Evolutionary conservation across 2,329 filamentous ascomycete species (phyloP).

Genomic region (Alternaria novae-zelandiae): DNA sequence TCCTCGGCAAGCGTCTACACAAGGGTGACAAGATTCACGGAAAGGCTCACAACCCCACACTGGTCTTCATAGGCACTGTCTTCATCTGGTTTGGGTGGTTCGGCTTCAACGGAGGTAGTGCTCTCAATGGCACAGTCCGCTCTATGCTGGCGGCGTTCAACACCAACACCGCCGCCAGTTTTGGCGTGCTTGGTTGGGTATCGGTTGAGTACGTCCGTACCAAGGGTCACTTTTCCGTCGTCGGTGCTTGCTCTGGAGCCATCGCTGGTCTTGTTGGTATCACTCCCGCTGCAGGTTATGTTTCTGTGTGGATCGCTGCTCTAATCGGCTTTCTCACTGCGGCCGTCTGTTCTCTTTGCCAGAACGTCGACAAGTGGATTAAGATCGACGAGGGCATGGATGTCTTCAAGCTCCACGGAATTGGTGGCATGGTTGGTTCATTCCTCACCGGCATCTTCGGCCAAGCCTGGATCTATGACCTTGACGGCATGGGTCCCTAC

Average conservation of each 20-base stretch:
- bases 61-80: conserved; percentile 69
- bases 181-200: conserved; percentile 62
- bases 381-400: conserved; percentile 65
- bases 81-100: conserved; percentile 71
- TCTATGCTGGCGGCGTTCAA: conserved; percentile 64
- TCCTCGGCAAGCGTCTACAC: conserved; percentile 65
- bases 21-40: conserved; percentile 57
- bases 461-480: conserved; percentile 53
- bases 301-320: conserved; percentile 61
- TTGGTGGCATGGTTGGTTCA: conserved; percentile 64
- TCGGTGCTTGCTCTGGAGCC: conserved; percentile 64
- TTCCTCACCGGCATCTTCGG: conserved; percentile 66
- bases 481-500: conserved; percentile 58
- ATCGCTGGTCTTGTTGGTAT: conserved; percentile 68
- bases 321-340: conserved; percentile 64
- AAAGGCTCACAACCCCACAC: conserved; percentile 67
- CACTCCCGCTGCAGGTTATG: conserved; percentile 62
- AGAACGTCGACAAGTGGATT: conserved; percentile 62
- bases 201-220: conserved; percentile 60
- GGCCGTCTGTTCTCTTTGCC: conserved; percentile 57
- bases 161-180: conserved; percentile 63
- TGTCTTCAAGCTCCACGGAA: conserved; percentile 65
- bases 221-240: conserved; percentile 61
- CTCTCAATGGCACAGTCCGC: conserved; percentile 56
- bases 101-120: conserved; percentile 64